phyloP scores from a whole-genome alignment of 2,329 filamentous ascomycete species.

The Penicillium sp. region DNA sequence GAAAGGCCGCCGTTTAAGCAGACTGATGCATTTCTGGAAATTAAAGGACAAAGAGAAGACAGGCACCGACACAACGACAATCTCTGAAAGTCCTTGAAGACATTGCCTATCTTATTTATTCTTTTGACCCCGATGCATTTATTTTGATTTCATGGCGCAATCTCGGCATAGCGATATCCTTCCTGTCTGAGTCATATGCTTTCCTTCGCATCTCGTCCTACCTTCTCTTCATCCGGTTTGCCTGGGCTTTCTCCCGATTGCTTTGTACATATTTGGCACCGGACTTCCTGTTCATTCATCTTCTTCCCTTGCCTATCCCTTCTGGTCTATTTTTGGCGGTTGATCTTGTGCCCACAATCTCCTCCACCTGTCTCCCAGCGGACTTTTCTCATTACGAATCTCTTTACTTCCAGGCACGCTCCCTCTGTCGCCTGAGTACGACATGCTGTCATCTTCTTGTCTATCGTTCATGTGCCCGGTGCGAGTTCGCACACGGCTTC shows the following conservation, averaged over 20 bases:
- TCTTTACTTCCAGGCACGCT: constrained; percentile 36
- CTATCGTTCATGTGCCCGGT: constrained; percentile 39
- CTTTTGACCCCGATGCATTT: constrained; percentile 24
- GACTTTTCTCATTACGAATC: constrained; percentile 37
- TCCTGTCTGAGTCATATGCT: constrained; percentile 22
- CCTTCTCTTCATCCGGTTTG: constrained; percentile 12
- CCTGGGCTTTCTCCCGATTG: constrained; percentile 16
- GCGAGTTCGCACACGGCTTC: constrained; percentile 29
- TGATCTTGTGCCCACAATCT: background rate
- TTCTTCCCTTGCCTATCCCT: constrained; percentile 11
- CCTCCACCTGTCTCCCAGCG: constrained; percentile 11
- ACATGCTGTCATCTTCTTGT: constrained; percentile 37
- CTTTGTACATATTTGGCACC: constrained; percentile 29
- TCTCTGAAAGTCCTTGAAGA: constrained; percentile 26
- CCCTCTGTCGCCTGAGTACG: constrained; percentile 36
- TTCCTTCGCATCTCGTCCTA: constrained; percentile 15
- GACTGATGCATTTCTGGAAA: constrained; percentile 56
- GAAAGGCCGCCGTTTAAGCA: constrained; percentile 51
- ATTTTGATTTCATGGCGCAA: constrained; percentile 30
- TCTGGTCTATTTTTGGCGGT: constrained; percentile 18
- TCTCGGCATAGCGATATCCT: constrained; percentile 33
- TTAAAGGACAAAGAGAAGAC: constrained; percentile 50
- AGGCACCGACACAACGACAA: constrained; percentile 19
- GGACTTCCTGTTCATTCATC: constrained; percentile 27
- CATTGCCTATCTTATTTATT: constrained; percentile 10